Evolutionary conservation across 306 rosid species (phyloP).

Genomic region (Cyclanthera cordifolia): DNA sequence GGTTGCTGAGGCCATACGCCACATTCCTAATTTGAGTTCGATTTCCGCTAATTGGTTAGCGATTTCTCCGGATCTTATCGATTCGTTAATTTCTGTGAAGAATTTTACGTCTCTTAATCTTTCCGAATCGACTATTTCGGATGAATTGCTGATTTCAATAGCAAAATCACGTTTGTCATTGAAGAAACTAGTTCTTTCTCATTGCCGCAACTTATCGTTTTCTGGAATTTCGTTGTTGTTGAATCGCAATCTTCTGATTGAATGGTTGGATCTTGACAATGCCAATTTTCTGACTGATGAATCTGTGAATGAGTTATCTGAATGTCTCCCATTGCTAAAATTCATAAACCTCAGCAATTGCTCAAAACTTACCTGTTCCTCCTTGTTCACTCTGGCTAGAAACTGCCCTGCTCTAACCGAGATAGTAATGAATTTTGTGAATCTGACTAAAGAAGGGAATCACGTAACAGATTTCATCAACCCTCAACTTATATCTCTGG

Average conservation of each 20-base stretch:
- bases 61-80: constrained; percentile 15
- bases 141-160: constrained; percentile 34
- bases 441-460: neutral
- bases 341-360: constrained; percentile 35
- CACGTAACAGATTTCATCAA: constrained; percentile 11
- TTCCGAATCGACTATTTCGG: constrained; percentile 20
- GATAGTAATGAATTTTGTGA: constrained; percentile 34
- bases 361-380: constrained; percentile 23
- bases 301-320: constrained; percentile 26
- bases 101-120: constrained; percentile 32
- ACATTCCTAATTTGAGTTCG: constrained; percentile 31
- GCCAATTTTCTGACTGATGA: constrained; percentile 29
- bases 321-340: constrained; percentile 26
- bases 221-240: constrained; percentile 33
- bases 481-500: constrained; percentile 28
- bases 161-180: constrained; percentile 43
- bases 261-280: constrained; percentile 34
- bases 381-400: constrained; percentile 32
- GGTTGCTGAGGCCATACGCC: constrained; percentile 25
- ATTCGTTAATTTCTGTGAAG: constrained; percentile 22
- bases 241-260: constrained; percentile 23
- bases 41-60: constrained; percentile 16
- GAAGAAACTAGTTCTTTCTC: constrained; percentile 34
- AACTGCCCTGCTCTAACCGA: constrained; percentile 34
- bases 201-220: constrained; percentile 22